phyloP scores from a whole-genome alignment of 768 basidiomycete species.

The Suillus alpinus region DNA sequence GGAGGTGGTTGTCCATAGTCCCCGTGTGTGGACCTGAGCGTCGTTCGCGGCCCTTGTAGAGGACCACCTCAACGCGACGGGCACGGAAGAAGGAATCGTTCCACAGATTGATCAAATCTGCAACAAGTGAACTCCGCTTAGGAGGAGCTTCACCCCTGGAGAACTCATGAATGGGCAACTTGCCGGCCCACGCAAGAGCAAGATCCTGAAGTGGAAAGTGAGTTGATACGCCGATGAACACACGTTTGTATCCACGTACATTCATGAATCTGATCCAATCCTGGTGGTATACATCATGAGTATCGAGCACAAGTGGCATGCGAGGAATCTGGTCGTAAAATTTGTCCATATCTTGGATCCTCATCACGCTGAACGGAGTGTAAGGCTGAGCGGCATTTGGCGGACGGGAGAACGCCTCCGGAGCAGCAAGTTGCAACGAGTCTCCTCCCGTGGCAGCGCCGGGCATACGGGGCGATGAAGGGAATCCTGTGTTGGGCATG shows the following conservation, averaged over 20 bases:
- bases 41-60: slow-evolving; percentile 79
- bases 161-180: slow-evolving; percentile 59
- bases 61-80: slow-evolving; percentile 74
- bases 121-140: slow-evolving; percentile 56
- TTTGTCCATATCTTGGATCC: slow-evolving; percentile 75
- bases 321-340: slow-evolving; percentile 63
- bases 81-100: slow-evolving; percentile 71
- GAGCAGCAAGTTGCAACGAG: slow-evolving; percentile 47
- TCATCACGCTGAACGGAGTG: slow-evolving; percentile 66
- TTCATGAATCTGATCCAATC: slow-evolving; percentile 82
- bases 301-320: slow-evolving; percentile 68
- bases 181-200: slow-evolving; percentile 72
- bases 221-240: not conserved
- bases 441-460: slow-evolving; percentile 21
- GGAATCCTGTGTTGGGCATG: slow-evolving; percentile 22
- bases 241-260: slow-evolving; percentile 37
- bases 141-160: slow-evolving; percentile 46
- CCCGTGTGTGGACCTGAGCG: slow-evolving; percentile 66
- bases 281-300: slow-evolving; percentile 74
- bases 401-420: slow-evolving; percentile 74
- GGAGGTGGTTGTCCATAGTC: slow-evolving; percentile 50
- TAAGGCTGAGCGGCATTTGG: slow-evolving; percentile 66
- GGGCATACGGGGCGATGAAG: slow-evolving; percentile 29
- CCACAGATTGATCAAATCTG: slow-evolving; percentile 80
- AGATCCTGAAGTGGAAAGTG: slow-evolving; percentile 51